Base-by-base conservation (phyloP, 495 filamentous ascomycete species). In the Podospora tetraspora region DNA sequence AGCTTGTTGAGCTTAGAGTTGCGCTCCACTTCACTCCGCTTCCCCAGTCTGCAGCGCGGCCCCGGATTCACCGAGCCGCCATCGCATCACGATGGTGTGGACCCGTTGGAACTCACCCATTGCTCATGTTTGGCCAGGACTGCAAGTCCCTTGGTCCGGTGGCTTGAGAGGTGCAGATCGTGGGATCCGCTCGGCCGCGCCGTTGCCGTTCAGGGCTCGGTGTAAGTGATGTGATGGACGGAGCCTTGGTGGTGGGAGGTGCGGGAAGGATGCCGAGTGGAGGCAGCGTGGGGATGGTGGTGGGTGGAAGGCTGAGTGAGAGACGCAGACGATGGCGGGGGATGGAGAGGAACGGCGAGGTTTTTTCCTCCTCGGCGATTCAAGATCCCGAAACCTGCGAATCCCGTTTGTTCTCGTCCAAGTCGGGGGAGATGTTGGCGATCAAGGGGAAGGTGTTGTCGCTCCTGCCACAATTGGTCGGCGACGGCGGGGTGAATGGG, bases 101-200 rank as follows among this genome's bases (percentile, higher is more conserved):
- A 57, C 62, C 22, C 16, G 16, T 16, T n/a, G 23, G 61, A 3
- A 57, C 68, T 24, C 43, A 69, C 68, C 68, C 68, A 69, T 69
- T 43, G 61, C 63, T 69, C 68, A 69, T 69, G 63, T 67, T 67
- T 62, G 68, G 57, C 34, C 60, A 24, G 59, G 29, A 57, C 34
- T n/a, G 19, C 43, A 22, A 43, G 34, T 21, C 27, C 29, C 24
- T 52, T 61, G 3, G 64, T 27, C 57, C 22, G 65, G 57, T 60
- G n/a, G 65, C 57, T 13, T 66, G 3, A 13, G 34, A 29, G 27
- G 58, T 57, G 65, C 30, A 24, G 58, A 66, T 66, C 58, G 21
- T 61, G 34, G 27, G 21, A n/a, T 66, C 57, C 57, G 43, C 58
- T 61, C 58, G 65, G 65, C 24, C 58, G 65, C 27, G 65, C 65